Evolutionary conservation across 2,329 filamentous ascomycete species (phyloP).

Genomic region (Pseudocercospora ulei): DNA sequence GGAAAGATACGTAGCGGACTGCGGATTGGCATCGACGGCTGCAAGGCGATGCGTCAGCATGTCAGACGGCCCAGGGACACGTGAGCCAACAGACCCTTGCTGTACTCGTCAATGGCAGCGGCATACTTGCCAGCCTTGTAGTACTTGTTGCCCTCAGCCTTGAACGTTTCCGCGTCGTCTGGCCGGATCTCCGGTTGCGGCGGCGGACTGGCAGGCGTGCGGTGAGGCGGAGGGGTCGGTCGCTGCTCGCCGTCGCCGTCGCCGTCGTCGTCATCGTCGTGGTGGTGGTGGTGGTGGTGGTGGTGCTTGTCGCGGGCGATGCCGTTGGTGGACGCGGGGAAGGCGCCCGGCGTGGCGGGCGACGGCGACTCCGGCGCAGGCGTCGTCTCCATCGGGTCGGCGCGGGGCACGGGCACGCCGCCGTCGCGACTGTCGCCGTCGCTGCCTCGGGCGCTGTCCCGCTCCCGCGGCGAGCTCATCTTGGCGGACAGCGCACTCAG

Average conservation of each 20-base stretch:
- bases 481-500: constrained; percentile 50
- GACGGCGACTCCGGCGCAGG: constrained; percentile 22
- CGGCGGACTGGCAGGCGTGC: constrained; percentile 44
- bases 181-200: constrained; percentile 35
- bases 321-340: constrained; percentile 42
- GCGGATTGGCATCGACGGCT: constrained; percentile 82
- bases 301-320: constrained; percentile 36
- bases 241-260: constrained; percentile 42
- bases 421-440: constrained; percentile 21
- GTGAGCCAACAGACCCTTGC: constrained; percentile 66
- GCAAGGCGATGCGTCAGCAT: constrained; percentile 18
- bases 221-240: constrained; percentile 63
- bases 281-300: constrained; percentile 36
- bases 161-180: constrained; percentile 83
- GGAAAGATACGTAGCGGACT: constrained; percentile 79
- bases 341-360: constrained; percentile 34
- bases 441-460: constrained; percentile 11
- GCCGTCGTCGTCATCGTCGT: constrained; percentile 42
- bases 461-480: constrained; percentile 18
- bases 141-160: constrained; percentile 86
- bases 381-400: constrained; percentile 31
- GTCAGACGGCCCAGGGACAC: background rate
- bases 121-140: constrained; percentile 91
- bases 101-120: constrained; percentile 84
- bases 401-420: constrained; percentile 17